phyloP scores from a whole-genome alignment of 2,329 filamentous ascomycete genomes.

The Keithomyces neogunnii region DNA sequence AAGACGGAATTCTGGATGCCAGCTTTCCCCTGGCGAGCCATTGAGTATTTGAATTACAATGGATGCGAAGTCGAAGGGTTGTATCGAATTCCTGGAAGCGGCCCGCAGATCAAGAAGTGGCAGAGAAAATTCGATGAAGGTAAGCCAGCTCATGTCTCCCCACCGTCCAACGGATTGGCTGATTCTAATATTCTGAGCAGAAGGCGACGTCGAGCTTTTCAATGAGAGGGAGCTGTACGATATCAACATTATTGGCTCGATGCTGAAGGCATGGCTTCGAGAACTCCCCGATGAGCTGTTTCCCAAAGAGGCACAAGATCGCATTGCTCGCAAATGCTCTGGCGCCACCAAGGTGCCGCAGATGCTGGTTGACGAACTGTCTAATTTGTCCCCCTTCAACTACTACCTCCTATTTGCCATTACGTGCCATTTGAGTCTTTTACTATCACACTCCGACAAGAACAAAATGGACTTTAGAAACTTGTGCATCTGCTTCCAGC shows the following conservation, averaged over 20 bases:
- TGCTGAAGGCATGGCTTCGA: constrained; percentile 93
- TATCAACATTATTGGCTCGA: constrained; percentile 91
- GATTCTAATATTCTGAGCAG: constrained; percentile 29
- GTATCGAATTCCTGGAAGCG: constrained; percentile 86
- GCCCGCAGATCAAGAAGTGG: constrained; percentile 87
- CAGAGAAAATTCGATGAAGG: constrained; percentile 83
- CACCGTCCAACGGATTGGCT: not conserved
- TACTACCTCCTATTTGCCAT: constrained; percentile 97
- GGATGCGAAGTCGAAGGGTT: constrained; percentile 89
- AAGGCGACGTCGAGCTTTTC: constrained; percentile 84
- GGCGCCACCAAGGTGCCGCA: constrained; percentile 76
- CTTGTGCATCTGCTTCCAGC: constrained; percentile 93
- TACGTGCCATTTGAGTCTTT: constrained; percentile 86
- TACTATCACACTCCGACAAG: constrained; percentile 85
- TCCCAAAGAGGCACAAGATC: constrained; percentile 73
- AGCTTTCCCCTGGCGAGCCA: constrained; percentile 86
- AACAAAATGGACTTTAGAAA: constrained; percentile 99
- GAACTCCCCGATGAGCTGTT: constrained; percentile 93
- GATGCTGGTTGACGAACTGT: constrained; percentile 81
- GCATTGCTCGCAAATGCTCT: constrained; percentile 70
- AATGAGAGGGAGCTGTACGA: constrained; percentile 83
- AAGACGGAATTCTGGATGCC: constrained; percentile 99
- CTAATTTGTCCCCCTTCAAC: constrained; percentile 90
- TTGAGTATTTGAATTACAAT: constrained; percentile 93
- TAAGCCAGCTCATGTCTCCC: constrained; percentile 27